phyloP scores from a whole-genome alignment of 176 grass and related monocot genomes.

The Ensete glaucum region DNA sequence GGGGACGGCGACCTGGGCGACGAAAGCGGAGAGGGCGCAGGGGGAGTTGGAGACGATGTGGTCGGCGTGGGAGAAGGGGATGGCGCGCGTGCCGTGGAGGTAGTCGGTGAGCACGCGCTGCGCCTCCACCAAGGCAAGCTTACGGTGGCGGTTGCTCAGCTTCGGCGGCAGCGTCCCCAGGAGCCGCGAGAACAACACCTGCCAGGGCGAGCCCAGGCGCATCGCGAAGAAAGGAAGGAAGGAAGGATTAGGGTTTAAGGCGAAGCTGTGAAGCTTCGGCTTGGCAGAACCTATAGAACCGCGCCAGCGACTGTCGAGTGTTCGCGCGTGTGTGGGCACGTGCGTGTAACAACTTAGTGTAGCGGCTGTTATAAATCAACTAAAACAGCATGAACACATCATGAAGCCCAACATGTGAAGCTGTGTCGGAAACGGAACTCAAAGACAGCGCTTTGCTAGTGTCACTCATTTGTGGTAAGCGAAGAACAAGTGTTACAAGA shows the following conservation, averaged over 20 bases:
- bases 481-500: background rate
- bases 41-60: constrained; percentile 51
- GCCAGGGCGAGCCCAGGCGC: background rate
- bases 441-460: too few species aligned
- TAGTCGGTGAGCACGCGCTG: constrained; percentile 56
- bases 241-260: background rate
- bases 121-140: constrained; percentile 42
- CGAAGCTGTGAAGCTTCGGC: background rate
- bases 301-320: too few species aligned
- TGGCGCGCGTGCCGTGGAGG: constrained; percentile 57
- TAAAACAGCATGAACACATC: too few species aligned
- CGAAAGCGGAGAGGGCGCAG: constrained; percentile 41
- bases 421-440: background rate
- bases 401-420: background rate
- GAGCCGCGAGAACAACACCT: background rate
- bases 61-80: constrained; percentile 55
- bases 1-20: constrained; percentile 34
- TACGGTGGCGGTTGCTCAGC: constrained; percentile 35
- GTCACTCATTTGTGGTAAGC: background rate
- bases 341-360: too few species aligned
- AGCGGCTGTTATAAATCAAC: too few species aligned
- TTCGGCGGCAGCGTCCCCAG: constrained; percentile 18
- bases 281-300: too few species aligned
- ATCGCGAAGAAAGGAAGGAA: background rate
- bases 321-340: too few species aligned